These are phyloP conservation scores for Stentor coeruleus DNA, from an alignment of 73 alveolate genomes.

Conservation along the genomic window DNA sequence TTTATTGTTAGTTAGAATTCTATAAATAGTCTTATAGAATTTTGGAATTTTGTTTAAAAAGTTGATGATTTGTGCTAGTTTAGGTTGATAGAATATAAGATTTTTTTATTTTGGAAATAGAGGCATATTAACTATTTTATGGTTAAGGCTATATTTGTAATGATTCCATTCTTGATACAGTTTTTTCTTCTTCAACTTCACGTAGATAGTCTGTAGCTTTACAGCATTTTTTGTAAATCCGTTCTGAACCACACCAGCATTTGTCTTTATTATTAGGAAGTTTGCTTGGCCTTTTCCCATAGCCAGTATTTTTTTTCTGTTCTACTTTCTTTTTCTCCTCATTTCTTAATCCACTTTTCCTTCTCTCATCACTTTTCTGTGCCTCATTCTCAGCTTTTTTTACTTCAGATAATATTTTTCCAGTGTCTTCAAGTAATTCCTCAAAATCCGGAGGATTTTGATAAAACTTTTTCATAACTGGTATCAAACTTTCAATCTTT, in stretches of 20 bases:
- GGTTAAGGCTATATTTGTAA: constrained; percentile 22
- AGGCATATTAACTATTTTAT: too few relatives aligned
- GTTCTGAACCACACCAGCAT: constrained; percentile 17
- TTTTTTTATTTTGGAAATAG: too few relatives aligned
- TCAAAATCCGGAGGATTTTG: not conserved
- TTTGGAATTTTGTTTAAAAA: too few relatives aligned
- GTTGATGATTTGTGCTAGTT: too few relatives aligned
- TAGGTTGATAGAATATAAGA: too few relatives aligned
- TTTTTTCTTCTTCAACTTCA: not conserved
- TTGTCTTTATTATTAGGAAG: constrained; percentile 9
- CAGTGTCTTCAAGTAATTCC: not conserved
- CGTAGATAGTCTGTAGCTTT: not conserved
- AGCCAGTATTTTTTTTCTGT: not conserved
- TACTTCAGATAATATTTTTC: not conserved
- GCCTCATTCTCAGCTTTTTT: not conserved
- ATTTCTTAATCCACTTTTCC: not conserved
- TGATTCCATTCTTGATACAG: not conserved
- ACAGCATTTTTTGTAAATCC: not conserved
- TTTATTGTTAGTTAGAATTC: too few relatives aligned
- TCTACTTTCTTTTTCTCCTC: not conserved
- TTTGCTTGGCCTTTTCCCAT: not conserved
- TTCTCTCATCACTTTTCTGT: not conserved
- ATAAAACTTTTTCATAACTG: not conserved
- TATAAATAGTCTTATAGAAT: too few relatives aligned
- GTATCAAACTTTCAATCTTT: not conserved